Evolutionary conservation across 306 rosid genomes (phyloP), one percentile per base, ranked within the genome.

Genomic region (Geum urbanum): DNA sequence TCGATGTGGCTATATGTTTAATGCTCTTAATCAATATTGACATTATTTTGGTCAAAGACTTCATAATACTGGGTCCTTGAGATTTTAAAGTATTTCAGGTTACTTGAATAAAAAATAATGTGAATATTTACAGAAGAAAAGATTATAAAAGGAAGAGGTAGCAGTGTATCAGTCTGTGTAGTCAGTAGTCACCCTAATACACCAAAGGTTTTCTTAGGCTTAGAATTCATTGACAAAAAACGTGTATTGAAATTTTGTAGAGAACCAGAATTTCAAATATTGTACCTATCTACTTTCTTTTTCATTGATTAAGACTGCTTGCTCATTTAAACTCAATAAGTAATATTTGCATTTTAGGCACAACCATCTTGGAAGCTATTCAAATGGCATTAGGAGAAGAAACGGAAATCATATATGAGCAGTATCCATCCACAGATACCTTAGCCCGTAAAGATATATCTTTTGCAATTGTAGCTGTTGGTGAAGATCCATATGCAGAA

Each of bases 281-380:
- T 46, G 47, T 44, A 63, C n/a, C 2, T 32, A 32, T 32, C 37
- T 3, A n/a, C 4, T 56, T 62, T 72, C 53, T 32, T 66, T 45
- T 55, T 71, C 70, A 24, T 13, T 5, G 5, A 46, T 46, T 49
- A 59, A 45, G 55, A 5, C 54, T 15, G 0, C 35, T 64, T 55
- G 16, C 22, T 5, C 47, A 13, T 11, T 22, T 3, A 18, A 74
- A 67, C 66, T 39, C 51, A 62, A 41, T 66, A 32, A 22, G 51
- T 70, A 9, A 24, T 46, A 53, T 24, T 52, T 59, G 12, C 57
- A 71, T 70, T 58, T 72, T 37, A 90, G 98, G 97, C 40, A 85
- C 94, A 52, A 88, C 97, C 61, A 83, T 90, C 70, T 87, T 86
- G 83, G 96, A 92, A 72, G 96, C 96, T 57, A 85, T 92, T 43